Evolutionary conservation across 306 rosid genomes (phyloP).

Genomic region (Senna siamea): DNA sequence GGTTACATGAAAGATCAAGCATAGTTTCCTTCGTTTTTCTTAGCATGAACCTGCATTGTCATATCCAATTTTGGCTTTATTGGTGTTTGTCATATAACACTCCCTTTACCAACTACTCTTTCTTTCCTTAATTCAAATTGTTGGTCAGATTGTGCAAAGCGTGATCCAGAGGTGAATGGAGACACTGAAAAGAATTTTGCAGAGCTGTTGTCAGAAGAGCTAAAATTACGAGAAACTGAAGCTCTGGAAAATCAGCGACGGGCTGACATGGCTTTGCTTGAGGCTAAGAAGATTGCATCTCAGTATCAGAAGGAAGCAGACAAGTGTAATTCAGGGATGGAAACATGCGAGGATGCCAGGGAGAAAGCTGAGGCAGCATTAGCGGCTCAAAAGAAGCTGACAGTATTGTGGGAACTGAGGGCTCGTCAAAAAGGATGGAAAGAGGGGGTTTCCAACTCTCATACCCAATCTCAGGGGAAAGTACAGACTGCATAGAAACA

Average conservation of each 20-base stretch:
- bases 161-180: constrained; percentile 80
- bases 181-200: constrained; percentile 90
- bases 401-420: constrained; percentile 86
- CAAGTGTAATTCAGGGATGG: constrained; percentile 99
- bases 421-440: constrained; percentile 98
- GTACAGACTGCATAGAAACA: constrained; percentile 62
- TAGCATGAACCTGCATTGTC: constrained; percentile 20
- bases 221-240: constrained; percentile 78
- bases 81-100: constrained; percentile 3
- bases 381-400: constrained; percentile 69
- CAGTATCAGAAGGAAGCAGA: constrained; percentile 98
- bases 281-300: constrained; percentile 95
- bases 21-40: not conserved
- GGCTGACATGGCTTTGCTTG: constrained; percentile 92
- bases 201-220: constrained; percentile 85
- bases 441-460: constrained; percentile 73
- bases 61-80: not conserved
- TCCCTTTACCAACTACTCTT: constrained; percentile 15
- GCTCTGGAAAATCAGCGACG: constrained; percentile 75
- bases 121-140: constrained; percentile 31
- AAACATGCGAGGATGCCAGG: constrained; percentile 94
- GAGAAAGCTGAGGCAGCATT: constrained; percentile 84
- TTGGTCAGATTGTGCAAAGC: constrained; percentile 94
- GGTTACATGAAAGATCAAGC: not conserved
- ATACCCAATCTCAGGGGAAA: constrained; percentile 58